Evolutionary conservation across 1,139 yeast species (phyloP).

Genomic region (Pichia sp.): DNA sequence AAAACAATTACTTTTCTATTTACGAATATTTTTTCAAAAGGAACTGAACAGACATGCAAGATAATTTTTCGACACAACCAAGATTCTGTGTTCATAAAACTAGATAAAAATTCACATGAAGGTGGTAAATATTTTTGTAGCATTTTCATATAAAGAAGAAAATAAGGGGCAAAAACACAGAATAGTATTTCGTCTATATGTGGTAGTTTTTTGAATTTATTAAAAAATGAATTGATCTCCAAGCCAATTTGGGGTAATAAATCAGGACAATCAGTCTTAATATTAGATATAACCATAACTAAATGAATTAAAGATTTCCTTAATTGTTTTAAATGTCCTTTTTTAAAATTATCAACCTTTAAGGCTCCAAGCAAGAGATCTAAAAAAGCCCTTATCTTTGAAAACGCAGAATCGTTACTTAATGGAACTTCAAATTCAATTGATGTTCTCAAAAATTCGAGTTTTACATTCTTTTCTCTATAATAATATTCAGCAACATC

Average conservation of each 20-base stretch:
- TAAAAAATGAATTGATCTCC: conserved; percentile 13
- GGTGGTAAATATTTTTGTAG: conserved; percentile 16
- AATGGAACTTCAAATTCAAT: conserved; percentile 7
- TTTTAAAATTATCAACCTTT: conserved; percentile 1
- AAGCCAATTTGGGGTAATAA: conserved; percentile 12
- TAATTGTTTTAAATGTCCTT: conserved; percentile 10
- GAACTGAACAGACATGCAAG: conserved; percentile 17
- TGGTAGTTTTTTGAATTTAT: conserved; percentile 4
- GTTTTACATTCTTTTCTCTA: conserved; percentile 1
- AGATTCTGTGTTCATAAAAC: conserved; percentile 7
- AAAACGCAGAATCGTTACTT: not conserved
- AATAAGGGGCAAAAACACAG: conserved; percentile 22
- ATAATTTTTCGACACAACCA: conserved; percentile 18
- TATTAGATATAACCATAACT: conserved; percentile 22
- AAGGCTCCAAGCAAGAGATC: conserved; percentile 8
- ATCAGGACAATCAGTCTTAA: conserved; percentile 10
- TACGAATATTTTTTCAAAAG: conserved; percentile 14
- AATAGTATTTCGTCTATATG: conserved; percentile 1
- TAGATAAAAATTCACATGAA: conserved; percentile 9
- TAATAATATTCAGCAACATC: not conserved
- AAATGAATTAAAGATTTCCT: conserved; percentile 23
- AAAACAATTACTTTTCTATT: conserved; percentile 9
- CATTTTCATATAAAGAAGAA: conserved; percentile 18
- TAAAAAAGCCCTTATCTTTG: conserved; percentile 14
- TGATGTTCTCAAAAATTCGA: conserved; percentile 2